These are phyloP conservation scores for Pyrus hybrid DNA, from an alignment of 331 rosid genomes.

Conservation along the genomic window DNA sequence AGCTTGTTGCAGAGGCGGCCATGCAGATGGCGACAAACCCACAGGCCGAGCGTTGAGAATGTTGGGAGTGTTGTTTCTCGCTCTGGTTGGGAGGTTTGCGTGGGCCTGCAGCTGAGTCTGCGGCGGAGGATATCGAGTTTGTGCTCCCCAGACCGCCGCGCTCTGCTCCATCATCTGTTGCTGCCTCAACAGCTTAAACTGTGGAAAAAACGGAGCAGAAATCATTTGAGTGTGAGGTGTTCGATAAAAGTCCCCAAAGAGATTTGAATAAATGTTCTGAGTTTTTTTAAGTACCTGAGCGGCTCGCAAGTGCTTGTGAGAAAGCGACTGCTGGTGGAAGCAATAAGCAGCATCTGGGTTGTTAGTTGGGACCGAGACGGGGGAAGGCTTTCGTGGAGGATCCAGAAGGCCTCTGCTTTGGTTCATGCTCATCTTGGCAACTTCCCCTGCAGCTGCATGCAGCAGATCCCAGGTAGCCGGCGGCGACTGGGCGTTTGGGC, in stretches of 20 bases:
- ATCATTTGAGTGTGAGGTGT: not conserved
- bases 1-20: too few relatives aligned
- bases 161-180: slow-evolving; percentile 50
- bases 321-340: slow-evolving; percentile 27
- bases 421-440: slow-evolving; percentile 49
- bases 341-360: slow-evolving; percentile 18
- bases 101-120: slow-evolving; percentile 4
- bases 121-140: slow-evolving; percentile 22
- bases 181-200: slow-evolving; percentile 50
- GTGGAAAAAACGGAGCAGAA: not conserved
- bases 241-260: not conserved
- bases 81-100: slow-evolving; percentile 16
- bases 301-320: slow-evolving; percentile 47
- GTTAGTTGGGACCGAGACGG: slow-evolving; percentile 20
- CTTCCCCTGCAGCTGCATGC: slow-evolving; percentile 81
- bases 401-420: slow-evolving; percentile 10
- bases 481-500: slow-evolving; percentile 43
- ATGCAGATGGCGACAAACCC: slow-evolving; percentile 37
- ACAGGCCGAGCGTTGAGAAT: slow-evolving; percentile 17
- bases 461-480: slow-evolving; percentile 66
- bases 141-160: slow-evolving; percentile 18
- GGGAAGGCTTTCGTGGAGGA: slow-evolving; percentile 28
- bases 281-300: slow-evolving; percentile 26
- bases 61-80: slow-evolving; percentile 15
- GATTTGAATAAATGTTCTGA: not conserved